Percentiles rank a stretch among this genome's conserved stretches.
Evolutionary conservation across 495 filamentous ascomycete genomes (phyloP).

Genomic region (Podospora pseudocomata): DNA sequence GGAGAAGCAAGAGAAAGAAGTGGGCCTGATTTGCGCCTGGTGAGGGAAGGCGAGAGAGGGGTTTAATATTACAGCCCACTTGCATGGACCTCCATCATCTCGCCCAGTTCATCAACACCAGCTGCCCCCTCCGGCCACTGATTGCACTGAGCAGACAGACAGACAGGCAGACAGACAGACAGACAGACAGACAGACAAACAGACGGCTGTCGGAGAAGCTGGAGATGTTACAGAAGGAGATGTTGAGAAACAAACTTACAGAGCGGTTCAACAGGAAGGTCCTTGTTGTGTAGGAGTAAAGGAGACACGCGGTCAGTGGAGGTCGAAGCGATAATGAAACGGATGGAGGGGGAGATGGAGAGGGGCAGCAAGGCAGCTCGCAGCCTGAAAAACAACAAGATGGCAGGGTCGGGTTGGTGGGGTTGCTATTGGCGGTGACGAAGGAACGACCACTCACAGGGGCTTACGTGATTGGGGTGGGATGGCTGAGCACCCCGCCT

Average conservation of each 20-base stretch:
- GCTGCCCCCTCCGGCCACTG: not conserved
- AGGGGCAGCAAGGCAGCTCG: not conserved
- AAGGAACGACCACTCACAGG: constrained; percentile 9
- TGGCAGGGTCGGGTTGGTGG: constrained; percentile 19
- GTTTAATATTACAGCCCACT: constrained; percentile 3
- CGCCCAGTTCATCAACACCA: constrained; percentile 10
- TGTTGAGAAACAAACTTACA: too few relatives aligned
- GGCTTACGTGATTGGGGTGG: constrained; percentile 20
- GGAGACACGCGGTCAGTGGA: not conserved
- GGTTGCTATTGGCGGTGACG: constrained; percentile 24
- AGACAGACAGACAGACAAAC: not conserved
- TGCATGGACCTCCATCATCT: not conserved
- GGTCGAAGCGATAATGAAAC: constrained; percentile 24
- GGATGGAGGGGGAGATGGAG: constrained; percentile 27
- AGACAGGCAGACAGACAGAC: too few relatives aligned
- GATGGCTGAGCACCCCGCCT: not conserved
- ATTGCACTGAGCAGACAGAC: too few relatives aligned
- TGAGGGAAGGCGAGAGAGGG: constrained; percentile 2
- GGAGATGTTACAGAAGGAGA: too few relatives aligned
- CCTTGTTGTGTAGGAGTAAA: too few relatives aligned
- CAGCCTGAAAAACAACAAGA: constrained; percentile 29
- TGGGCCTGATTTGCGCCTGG: constrained; percentile 10
- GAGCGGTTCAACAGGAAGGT: too few relatives aligned
- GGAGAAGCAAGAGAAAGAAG: not conserved
- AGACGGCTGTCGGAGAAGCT: not conserved